Base-by-base conservation (phyloP, 305 asterid genomes). In the Coffea humblotiana region DNA sequence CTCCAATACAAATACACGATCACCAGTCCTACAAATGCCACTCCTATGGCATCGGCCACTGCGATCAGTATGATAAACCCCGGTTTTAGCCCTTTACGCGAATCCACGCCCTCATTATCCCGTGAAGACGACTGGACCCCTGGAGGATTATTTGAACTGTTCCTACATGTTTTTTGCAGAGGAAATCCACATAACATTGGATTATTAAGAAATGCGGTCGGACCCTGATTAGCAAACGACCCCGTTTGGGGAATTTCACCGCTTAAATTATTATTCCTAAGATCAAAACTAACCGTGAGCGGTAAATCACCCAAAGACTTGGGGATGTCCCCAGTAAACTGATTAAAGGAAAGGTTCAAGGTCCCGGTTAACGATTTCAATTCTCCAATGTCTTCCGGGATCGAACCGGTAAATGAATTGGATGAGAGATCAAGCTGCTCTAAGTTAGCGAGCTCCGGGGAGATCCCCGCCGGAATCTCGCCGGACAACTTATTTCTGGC, bases 171-270 rank as follows among this genome's bases (percentile, higher is more conserved):
- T 82, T 77, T 92, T 69, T 92, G 97, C 65, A 96, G 74, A 48
- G 99, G 99, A 78, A 93, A 93, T 70, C 99, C 98, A 87, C 99
- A 96, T 32, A 96, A 84, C 79, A 77, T 78, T 2, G 98, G 97
- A 79, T 96, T 96, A 74, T 90, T 91, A 79, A 91, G 67, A 81
- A 96, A 96, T 54, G 99, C 98, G 0, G 97, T 94, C 2, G 99
- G 98, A 27, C 98, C 98, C 82, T 94, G 98, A 86, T 91, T 92
- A 16, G 97, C 89, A 76, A 96, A 92, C 27, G 98, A 89, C 18
- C 99, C 98, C 0, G 92, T 88, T 78, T 94, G 97, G 3, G 99
- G 99, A 85, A 96, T 92, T 86, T 92, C 97, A 19, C 99, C 99
- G 47, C 88, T 88, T 70, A 96, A 86, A 74, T 89, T 87, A 69